Evolutionary conservation across 441 rosid species (phyloP).

Genomic region (California macrophylla): DNA sequence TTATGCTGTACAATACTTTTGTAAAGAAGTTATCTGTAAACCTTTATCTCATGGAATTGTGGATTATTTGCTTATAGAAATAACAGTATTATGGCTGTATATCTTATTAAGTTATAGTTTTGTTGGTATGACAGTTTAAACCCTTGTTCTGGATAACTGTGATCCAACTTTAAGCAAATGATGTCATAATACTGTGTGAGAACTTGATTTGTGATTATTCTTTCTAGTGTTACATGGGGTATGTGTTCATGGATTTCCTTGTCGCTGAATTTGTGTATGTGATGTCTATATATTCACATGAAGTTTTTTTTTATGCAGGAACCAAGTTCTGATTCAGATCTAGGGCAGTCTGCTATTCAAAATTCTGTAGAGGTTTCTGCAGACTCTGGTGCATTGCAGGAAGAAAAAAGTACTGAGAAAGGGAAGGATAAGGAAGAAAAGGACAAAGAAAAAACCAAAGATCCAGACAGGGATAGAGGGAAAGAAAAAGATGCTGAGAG

Average conservation of each 20-base stretch:
- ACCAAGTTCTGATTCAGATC: slow-evolving; percentile 50
- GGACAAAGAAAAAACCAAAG: slow-evolving; percentile 63
- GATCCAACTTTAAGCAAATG: not conserved
- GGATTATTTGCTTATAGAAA: not conserved
- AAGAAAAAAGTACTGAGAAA: slow-evolving; percentile 51
- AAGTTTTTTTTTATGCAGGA: slow-evolving; percentile 42
- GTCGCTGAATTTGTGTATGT: not conserved
- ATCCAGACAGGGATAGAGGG: slow-evolving; percentile 55
- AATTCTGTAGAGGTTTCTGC: slow-evolving; percentile 48
- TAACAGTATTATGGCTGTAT: not conserved
- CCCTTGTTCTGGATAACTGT: not conserved
- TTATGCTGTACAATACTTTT: not conserved
- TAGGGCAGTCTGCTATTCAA: slow-evolving; percentile 40
- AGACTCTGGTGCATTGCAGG: slow-evolving; percentile 50
- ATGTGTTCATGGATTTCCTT: not conserved
- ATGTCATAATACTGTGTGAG: not conserved
- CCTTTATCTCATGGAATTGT: not conserved
- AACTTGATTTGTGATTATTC: not conserved
- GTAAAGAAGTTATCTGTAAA: not conserved
- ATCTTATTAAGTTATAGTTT: not conserved
- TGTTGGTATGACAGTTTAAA: not conserved
- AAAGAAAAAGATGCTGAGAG: slow-evolving; percentile 77
- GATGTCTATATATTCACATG: not conserved
- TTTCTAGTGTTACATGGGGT: not conserved
- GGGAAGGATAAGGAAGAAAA: slow-evolving; percentile 79